Evolutionary conservation across 306 rosid species (phyloP).

Genomic region (Alnus rubra): DNA sequence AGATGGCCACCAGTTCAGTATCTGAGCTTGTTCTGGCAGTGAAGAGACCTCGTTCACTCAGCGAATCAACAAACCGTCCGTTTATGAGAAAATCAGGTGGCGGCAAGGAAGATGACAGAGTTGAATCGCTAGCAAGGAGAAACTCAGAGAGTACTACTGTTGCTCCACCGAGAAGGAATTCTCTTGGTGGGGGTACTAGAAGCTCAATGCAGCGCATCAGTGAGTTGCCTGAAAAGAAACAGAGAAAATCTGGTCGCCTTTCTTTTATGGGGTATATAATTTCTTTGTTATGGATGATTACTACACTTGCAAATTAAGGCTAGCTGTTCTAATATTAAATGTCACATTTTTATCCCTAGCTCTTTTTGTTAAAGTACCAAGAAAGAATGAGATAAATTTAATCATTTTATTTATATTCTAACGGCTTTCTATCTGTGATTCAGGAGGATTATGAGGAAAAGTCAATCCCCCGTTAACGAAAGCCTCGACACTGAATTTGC

Average conservation of each 20-base stretch:
- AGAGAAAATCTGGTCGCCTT: conserved; percentile 52
- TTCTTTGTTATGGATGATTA: neutral
- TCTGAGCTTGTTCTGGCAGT: conserved; percentile 73
- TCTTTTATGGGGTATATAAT: conserved; percentile 83
- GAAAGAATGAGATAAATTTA: no score
- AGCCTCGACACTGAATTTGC: conserved; percentile 36
- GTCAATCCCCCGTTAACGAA: conserved; percentile 41
- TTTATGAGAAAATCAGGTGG: conserved; percentile 54
- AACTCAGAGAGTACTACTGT: conserved; percentile 51
- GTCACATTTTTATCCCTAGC: neutral
- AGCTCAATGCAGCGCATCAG: conserved; percentile 60
- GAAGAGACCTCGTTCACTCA: conserved; percentile 83
- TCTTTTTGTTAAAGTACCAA: no score
- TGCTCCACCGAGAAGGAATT: conserved; percentile 48
- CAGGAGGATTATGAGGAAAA: conserved; percentile 73
- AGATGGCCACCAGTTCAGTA: conserved; percentile 66
- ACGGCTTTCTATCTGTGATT: neutral
- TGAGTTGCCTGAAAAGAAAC: conserved; percentile 78
- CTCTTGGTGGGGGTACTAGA: conserved; percentile 42
- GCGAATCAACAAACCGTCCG: conserved; percentile 75
- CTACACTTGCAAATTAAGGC: no score
- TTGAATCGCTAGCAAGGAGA: conserved; percentile 42
- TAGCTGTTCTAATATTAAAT: neutral
- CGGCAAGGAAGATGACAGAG: conserved; percentile 33
- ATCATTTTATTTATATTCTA: no score